Conservation (phyloP, 2,329 filamentous ascomycete species). For the Phaeoacremonium minimum region DNA sequence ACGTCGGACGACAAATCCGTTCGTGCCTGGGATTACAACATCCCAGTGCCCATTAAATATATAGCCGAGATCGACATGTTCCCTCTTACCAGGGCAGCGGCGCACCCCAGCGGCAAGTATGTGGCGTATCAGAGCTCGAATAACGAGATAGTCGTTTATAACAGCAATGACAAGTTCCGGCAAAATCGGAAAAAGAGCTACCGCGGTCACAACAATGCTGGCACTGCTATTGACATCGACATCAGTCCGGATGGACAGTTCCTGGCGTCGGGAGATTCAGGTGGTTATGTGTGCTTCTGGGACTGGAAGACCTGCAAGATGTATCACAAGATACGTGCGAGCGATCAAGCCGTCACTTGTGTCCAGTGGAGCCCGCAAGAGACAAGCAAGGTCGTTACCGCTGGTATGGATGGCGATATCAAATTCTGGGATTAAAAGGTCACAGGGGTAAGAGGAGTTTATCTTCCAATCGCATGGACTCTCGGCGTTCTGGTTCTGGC, state of each 20-base stretch:
- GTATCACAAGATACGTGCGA: conserved; percentile 91
- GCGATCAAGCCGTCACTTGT: conserved; percentile 77
- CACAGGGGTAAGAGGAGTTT: no score
- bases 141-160: conserved; percentile 96
- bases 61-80: conserved; percentile 99
- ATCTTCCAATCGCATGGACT: no score
- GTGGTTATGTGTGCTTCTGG: conserved; percentile 92
- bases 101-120: conserved; percentile 88
- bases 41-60: conserved; percentile 97
- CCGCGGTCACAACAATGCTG: conserved; percentile 91
- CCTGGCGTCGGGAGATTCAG: conserved; percentile 79
- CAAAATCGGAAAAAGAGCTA: conserved; percentile 98
- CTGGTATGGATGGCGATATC: conserved; percentile 82
- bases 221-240: conserved; percentile 85
- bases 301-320: conserved; percentile 99
- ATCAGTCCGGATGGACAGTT: conserved; percentile 92
- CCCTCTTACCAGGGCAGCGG: conserved; percentile 78
- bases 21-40: conserved; percentile 96
- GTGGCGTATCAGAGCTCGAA: conserved; percentile 90
- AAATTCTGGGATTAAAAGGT: conserved; percentile 83
- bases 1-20: conserved; percentile 96
- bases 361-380: conserved; percentile 97
- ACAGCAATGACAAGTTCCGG: conserved; percentile 89
- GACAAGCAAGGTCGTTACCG: conserved; percentile 88
- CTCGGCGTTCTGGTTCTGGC: no score